Percentiles rank a stretch among this genome's conserved stretches.
Conservation (phyloP, 2,329 filamentous ascomycete species). For the Fusarium kyushuense region DNA sequence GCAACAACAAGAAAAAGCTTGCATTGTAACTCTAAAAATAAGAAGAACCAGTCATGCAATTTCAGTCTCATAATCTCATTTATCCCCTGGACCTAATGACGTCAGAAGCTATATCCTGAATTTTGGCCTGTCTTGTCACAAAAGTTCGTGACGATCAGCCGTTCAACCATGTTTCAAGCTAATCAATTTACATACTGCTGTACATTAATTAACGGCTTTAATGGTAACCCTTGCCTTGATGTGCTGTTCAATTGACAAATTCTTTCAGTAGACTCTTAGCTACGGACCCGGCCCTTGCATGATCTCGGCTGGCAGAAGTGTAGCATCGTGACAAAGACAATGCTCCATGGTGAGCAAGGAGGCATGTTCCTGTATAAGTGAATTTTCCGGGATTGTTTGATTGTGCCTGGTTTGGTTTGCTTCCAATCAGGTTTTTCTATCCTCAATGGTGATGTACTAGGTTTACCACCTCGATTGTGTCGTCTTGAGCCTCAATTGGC, state of each 20-base stretch:
- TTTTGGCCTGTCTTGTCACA: neutral
- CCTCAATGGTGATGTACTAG: neutral
- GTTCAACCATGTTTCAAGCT: constrained; percentile 15
- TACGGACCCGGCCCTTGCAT: neutral
- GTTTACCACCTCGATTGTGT: neutral
- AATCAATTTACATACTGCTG: neutral
- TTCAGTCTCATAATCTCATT: constrained; percentile 6
- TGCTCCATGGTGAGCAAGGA: neutral
- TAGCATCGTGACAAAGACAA: neutral
- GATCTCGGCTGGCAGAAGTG: neutral
- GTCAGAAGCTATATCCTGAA: constrained; percentile 22
- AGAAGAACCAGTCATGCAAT: constrained; percentile 11
- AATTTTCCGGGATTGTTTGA: neutral
- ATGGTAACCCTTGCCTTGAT: neutral
- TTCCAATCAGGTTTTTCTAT: neutral
- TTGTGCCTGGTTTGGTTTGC: neutral
- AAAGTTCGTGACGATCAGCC: constrained; percentile 9
- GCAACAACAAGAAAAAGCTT: constrained; percentile 25
- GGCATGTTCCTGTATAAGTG: neutral
- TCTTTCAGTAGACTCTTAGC: neutral
- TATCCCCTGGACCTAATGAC: constrained; percentile 21
- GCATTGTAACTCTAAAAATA: constrained; percentile 25
- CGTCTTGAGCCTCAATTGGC: neutral
- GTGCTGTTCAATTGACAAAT: neutral
- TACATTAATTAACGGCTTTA: neutral